Conservation (phyloP, 768 basidiomycete species). For the Leucocoprinus birnbaumii region DNA sequence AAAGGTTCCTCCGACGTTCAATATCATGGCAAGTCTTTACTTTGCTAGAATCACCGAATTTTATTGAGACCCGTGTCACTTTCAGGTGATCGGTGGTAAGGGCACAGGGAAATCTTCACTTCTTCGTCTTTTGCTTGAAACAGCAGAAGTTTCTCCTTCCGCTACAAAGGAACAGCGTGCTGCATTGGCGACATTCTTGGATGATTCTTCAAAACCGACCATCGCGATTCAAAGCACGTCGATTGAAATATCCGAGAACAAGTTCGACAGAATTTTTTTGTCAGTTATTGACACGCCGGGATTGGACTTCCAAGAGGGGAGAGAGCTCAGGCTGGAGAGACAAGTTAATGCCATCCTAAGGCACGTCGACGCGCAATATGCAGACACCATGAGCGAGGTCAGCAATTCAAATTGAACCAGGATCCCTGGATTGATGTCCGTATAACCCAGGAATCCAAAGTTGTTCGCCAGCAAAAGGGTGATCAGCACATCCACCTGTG, state of each 20-base stretch:
- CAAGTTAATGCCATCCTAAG: conserved; percentile 73
- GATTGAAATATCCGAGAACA: conserved; percentile 82
- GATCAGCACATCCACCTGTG: conserved; percentile 90
- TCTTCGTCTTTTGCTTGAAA: conserved; percentile 76
- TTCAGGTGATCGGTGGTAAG: conserved; percentile 74
- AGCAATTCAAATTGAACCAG: conserved; percentile 18
- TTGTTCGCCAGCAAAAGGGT: conserved; percentile 80
- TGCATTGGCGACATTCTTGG: conserved; percentile 63
- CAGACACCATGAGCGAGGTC: conserved; percentile 87
- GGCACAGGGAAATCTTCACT: conserved; percentile 87
- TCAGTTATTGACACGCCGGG: conserved; percentile 88
- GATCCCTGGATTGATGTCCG: conserved; percentile 1
- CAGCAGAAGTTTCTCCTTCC: conserved; percentile 75
- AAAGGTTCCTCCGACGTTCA: conserved; percentile 75
- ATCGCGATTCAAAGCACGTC: conserved; percentile 63
- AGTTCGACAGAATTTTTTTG: conserved; percentile 74
- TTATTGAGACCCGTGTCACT: background rate
- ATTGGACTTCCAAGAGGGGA: conserved; percentile 69
- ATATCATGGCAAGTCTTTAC: conserved; percentile 64
- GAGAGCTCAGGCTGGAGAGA: conserved; percentile 75
- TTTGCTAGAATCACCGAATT: background rate
- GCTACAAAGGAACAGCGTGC: conserved; percentile 74
- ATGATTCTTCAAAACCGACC: conserved; percentile 58
- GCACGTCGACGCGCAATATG: conserved; percentile 78
- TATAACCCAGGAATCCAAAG: conserved; percentile 75